Evolutionary conservation across 768 basidiomycete species (phyloP).

Genomic region (Neoboletus subvelutipes): DNA sequence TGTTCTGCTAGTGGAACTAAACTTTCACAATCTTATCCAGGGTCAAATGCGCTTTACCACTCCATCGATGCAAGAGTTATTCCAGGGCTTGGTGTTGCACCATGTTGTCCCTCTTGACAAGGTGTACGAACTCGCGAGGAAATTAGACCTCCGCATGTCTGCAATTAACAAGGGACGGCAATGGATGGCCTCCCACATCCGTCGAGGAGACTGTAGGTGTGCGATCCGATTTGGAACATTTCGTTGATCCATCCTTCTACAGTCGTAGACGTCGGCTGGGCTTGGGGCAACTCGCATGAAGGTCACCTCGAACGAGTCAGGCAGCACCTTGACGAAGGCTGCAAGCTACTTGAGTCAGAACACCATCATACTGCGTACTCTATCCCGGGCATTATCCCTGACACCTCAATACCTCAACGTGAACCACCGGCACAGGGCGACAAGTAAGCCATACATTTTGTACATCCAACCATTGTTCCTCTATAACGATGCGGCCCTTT

Average conservation of each 20-base stretch:
- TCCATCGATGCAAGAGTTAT: slow-evolving; percentile 14
- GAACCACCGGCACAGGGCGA: slow-evolving; percentile 19
- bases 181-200: slow-evolving; percentile 41
- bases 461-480: neutral
- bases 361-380: slow-evolving; percentile 16
- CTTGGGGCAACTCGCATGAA: slow-evolving; percentile 31
- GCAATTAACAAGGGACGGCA: slow-evolving; percentile 26
- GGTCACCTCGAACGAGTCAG: slow-evolving; percentile 35
- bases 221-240: neutral
- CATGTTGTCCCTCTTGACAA: slow-evolving; percentile 25
- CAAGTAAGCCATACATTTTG: slow-evolving; percentile 9
- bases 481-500: neutral
- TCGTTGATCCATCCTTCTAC: slow-evolving; percentile 2
- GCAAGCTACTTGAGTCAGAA: slow-evolving; percentile 24
- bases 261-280: slow-evolving; percentile 33
- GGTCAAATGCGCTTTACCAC: slow-evolving; percentile 30
- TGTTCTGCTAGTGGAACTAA: neutral
- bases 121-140: slow-evolving; percentile 26
- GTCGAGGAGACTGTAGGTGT: slow-evolving; percentile 39
- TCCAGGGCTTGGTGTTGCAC: slow-evolving; percentile 25
- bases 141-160: slow-evolving; percentile 24
- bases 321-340: slow-evolving; percentile 31
- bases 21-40: slow-evolving; percentile 8
- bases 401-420: slow-evolving; percentile 12
- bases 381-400: slow-evolving; percentile 14